These are phyloP conservation scores for Fusarium penzigii DNA, from an alignment of 2,329 filamentous ascomycete genomes.

Conservation along the genomic window DNA sequence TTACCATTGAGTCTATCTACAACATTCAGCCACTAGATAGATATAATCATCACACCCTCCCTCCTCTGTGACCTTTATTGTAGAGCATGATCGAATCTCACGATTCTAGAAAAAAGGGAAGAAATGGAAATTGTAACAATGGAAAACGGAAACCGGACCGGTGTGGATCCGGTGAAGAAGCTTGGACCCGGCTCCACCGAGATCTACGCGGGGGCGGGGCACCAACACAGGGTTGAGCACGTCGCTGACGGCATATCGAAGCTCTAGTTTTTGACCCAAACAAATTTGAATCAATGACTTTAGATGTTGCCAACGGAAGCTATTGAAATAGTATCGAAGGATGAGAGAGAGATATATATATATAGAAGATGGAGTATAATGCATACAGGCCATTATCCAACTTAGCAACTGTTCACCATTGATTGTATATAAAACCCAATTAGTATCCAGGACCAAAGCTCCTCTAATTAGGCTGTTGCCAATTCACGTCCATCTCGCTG, in stretches of 20 bases:
- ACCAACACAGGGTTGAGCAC: not conserved
- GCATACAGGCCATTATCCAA: too few species aligned
- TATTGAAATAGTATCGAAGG: too few species aligned
- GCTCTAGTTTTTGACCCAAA: not conserved
- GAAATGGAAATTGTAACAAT: not conserved
- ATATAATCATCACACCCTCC: too few species aligned
- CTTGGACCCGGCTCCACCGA: not conserved
- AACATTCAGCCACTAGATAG: too few species aligned
- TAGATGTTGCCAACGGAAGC: too few species aligned
- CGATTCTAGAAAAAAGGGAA: not conserved
- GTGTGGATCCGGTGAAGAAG: not conserved
- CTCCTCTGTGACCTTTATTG: not conserved
- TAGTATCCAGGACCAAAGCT: not conserved
- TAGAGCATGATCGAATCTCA: not conserved
- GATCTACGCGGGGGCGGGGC: not conserved
- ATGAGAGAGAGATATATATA: too few species aligned
- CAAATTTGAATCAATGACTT: not conserved
- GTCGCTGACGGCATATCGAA: not conserved
- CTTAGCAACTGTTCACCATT: too few species aligned
- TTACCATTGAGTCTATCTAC: too few species aligned
- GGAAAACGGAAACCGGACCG: not conserved
- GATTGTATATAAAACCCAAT: too few species aligned
- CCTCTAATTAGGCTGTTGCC: not conserved
- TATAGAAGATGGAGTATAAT: too few species aligned
- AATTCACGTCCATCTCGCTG: not conserved